Percentiles rank a stretch among this genome's conserved stretches.
phyloP scores from a whole-genome alignment of 371 early-diverging fungal species.

The Mucor plumbeus region DNA sequence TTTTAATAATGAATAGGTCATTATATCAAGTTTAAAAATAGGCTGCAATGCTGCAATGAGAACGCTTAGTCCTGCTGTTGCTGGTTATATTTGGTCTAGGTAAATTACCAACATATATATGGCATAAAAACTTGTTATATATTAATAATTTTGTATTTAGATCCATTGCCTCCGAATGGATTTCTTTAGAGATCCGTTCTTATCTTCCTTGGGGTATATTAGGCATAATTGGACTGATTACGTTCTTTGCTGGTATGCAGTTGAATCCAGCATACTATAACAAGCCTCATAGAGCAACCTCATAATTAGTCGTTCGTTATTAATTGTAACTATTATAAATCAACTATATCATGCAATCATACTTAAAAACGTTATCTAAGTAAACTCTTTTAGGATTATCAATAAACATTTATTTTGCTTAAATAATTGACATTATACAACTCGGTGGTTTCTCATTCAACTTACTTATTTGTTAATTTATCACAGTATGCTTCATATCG shows the following conservation, averaged over 20 bases:
- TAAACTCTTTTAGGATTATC: too few relatives aligned
- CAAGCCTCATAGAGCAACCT: conserved; percentile 5
- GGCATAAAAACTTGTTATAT: neutral
- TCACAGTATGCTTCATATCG: too few relatives aligned
- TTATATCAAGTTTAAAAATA: conserved; percentile 9
- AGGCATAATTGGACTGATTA: conserved; percentile 18
- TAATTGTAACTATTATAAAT: neutral
- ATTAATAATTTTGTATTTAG: neutral
- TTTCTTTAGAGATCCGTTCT: conserved; percentile 22
- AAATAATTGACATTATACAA: too few relatives aligned
- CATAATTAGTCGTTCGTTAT: neutral
- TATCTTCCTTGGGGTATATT: conserved; percentile 26
- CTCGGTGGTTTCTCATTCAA: too few relatives aligned
- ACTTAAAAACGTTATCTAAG: too few relatives aligned
- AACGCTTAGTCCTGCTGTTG: conserved; percentile 44
- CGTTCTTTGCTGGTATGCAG: conserved; percentile 17
- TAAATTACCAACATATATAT: conserved; percentile 11
- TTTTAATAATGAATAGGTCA: neutral
- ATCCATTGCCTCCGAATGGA: conserved; percentile 14
- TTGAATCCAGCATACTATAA: conserved; percentile 16
- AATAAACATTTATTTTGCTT: too few relatives aligned
- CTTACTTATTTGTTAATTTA: too few relatives aligned
- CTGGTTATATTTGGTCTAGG: conserved; percentile 49
- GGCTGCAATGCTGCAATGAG: conserved; percentile 48
- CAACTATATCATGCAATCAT: too few relatives aligned